Percentiles rank a stretch among this genome's conserved stretches.
Conservation (phyloP, 2,329 filamentous ascomycete genomes). For the Phoma sp. region DNA sequence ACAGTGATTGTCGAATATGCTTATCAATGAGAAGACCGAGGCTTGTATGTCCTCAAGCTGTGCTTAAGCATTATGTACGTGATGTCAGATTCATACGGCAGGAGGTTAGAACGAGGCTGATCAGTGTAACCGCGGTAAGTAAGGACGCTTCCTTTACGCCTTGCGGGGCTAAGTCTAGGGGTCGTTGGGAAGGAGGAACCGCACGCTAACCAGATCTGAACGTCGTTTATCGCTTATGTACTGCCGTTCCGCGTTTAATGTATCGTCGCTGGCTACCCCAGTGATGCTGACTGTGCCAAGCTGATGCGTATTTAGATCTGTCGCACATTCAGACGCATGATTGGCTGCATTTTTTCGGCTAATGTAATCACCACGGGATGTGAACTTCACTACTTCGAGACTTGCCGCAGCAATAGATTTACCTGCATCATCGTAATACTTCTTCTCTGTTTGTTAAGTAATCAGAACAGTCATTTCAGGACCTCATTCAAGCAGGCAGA, state of each 20-base stretch:
- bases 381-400: too few species aligned
- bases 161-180: slow-evolving; percentile 3
- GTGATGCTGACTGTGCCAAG: neutral
- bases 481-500: too few species aligned
- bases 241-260: neutral
- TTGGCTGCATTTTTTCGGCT: neutral
- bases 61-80: neutral
- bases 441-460: too few species aligned
- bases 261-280: neutral
- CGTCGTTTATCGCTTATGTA: too few species aligned
- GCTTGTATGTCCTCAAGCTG: neutral
- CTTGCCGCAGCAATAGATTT: too few species aligned
- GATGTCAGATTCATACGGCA: too few species aligned
- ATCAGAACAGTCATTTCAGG: too few species aligned
- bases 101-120: too few species aligned
- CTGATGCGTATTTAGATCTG: neutral
- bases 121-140: too few species aligned
- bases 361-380: too few species aligned
- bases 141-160: neutral
- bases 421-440: too few species aligned
- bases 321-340: neutral
- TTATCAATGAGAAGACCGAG: neutral
- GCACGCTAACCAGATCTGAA: neutral
- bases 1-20: neutral
- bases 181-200: neutral